Evolutionary conservation across 2,329 filamentous ascomycete species (phyloP).

Genomic region (Trichoderma gracile): DNA sequence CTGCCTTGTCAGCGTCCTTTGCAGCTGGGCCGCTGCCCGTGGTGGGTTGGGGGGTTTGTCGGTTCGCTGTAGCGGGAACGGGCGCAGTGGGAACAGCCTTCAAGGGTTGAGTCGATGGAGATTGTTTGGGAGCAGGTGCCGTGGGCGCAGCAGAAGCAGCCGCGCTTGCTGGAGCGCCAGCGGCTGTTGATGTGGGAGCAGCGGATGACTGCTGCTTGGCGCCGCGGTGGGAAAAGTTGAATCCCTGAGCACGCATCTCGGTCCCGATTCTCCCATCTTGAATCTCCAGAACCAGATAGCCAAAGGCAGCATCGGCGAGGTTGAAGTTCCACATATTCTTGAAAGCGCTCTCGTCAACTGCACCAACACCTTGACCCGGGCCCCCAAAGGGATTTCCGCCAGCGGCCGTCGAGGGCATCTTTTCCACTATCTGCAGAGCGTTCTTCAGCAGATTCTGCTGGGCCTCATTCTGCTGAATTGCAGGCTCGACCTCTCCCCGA

Average conservation of each 20-base stretch:
- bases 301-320: slow-evolving; percentile 93
- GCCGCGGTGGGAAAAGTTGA: slow-evolving; percentile 96
- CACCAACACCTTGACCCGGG: slow-evolving; percentile 72
- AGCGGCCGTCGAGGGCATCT: slow-evolving; percentile 94
- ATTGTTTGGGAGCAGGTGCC: slow-evolving; percentile 40
- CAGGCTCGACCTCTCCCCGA: slow-evolving; percentile 91
- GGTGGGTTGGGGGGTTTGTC: slow-evolving; percentile 52
- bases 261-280: slow-evolving; percentile 95
- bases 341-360: slow-evolving; percentile 97
- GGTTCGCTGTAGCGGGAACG: slow-evolving; percentile 41
- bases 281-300: slow-evolving; percentile 91
- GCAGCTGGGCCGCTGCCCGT: slow-evolving; percentile 44
- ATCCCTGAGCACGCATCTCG: slow-evolving; percentile 97
- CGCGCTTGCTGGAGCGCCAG: slow-evolving; percentile 1
- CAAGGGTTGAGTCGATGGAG: slow-evolving; percentile 42
- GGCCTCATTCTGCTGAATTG: slow-evolving; percentile 88
- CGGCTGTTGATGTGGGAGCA: slow-evolving; percentile 30
- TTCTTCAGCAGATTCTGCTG: slow-evolving; percentile 91
- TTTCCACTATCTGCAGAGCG: slow-evolving; percentile 89
- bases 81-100: slow-evolving; percentile 47
- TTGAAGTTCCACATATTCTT: slow-evolving; percentile 99
- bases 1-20: slow-evolving; percentile 60
- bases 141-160: slow-evolving; percentile 37
- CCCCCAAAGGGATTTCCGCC: slow-evolving; percentile 97
- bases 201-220: slow-evolving; percentile 67